These are phyloP conservation scores for Alternaria brassicicola DNA, from an alignment of 2,329 filamentous ascomycete genomes.

Conservation along the genomic window DNA sequence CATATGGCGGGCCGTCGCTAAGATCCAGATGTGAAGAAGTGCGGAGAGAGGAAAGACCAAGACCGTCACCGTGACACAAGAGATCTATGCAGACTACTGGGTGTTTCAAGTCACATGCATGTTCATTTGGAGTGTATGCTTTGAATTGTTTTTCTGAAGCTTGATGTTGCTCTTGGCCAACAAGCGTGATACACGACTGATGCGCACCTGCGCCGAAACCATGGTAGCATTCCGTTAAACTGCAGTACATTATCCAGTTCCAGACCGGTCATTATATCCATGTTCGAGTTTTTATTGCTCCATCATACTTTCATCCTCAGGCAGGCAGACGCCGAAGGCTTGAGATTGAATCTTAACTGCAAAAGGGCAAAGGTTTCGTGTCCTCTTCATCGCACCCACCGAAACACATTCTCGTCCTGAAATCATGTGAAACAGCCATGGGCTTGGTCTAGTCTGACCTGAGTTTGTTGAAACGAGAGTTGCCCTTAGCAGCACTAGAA, in stretches of 20 bases:
- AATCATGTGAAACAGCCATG: background rate
- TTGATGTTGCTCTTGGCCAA: background rate
- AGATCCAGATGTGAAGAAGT: no score
- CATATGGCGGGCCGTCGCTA: no score
- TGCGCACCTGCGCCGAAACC: background rate
- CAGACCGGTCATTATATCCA: background rate
- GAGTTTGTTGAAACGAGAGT: background rate
- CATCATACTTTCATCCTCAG: background rate
- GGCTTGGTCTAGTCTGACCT: background rate
- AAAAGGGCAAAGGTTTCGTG: background rate
- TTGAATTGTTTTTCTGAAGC: background rate
- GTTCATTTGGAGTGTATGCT: background rate
- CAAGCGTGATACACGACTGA: background rate
- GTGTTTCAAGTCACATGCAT: background rate
- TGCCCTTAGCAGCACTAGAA: constrained; percentile 4
- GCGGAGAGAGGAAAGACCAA: no score
- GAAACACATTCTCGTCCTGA: background rate
- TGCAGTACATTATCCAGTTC: background rate
- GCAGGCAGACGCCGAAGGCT: background rate
- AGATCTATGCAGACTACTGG: no score
- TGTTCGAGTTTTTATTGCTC: background rate
- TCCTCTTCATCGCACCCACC: background rate
- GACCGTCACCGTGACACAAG: no score
- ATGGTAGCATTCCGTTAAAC: background rate
- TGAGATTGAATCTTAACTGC: background rate